Evolutionary conservation across 495 filamentous ascomycete genomes (phyloP).

Genomic region (Hypoxylon trugodes): DNA sequence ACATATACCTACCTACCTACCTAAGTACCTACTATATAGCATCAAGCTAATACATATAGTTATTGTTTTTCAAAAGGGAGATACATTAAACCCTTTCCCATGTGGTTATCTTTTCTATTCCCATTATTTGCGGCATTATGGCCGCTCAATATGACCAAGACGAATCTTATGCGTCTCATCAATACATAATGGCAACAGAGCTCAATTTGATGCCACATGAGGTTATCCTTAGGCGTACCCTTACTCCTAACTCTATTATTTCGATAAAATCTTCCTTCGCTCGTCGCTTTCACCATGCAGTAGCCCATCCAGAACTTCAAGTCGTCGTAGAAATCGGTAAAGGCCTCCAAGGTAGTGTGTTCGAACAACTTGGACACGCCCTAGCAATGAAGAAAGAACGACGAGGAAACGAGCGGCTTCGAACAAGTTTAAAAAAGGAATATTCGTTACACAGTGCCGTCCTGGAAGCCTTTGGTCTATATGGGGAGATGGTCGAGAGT

Average conservation of each 20-base stretch:
- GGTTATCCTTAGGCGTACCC: not conserved
- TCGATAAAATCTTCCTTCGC: no score
- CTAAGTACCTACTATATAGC: no score
- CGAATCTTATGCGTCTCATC: no score
- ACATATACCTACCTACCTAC: no score
- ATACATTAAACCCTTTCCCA: no score
- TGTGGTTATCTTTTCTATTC: no score
- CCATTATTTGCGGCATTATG: no score
- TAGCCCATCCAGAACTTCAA: not conserved
- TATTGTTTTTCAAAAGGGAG: no score
- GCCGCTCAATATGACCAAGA: no score
- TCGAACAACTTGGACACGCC: not conserved
- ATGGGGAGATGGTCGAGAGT: no score
- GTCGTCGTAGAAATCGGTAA: not conserved
- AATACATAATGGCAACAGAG: not conserved
- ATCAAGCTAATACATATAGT: no score
- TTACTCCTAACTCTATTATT: not conserved
- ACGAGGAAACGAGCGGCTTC: not conserved
- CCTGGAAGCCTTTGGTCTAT: not conserved
- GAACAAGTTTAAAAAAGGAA: not conserved
- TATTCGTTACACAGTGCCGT: not conserved
- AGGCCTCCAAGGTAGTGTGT: not conserved
- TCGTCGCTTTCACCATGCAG: no score
- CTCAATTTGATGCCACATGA: not conserved
- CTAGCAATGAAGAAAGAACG: not conserved